Evolutionary conservation across 2,329 filamentous ascomycete genomes (phyloP).

Genomic region (Cephalotrichum gorgonifer): DNA sequence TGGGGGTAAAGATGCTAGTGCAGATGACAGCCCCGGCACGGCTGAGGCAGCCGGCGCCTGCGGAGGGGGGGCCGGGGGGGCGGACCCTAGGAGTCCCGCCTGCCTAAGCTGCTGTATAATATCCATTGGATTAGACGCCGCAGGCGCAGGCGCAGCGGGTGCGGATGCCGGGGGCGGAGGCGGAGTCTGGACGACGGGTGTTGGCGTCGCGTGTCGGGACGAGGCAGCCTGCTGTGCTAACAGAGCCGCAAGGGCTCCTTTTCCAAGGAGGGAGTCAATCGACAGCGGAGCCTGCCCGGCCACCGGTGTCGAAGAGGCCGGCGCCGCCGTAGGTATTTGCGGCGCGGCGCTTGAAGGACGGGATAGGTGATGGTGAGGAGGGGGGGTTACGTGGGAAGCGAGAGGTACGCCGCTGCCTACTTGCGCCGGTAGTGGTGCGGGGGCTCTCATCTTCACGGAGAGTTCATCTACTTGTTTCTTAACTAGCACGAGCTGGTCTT

Average conservation of each 20-base stretch:
- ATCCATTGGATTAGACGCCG: slow-evolving; percentile 39
- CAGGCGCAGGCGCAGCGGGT: slow-evolving; percentile 24
- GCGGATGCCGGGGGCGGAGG: slow-evolving; percentile 14
- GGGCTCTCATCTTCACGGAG: slow-evolving; percentile 50
- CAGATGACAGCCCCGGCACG: too few relatives aligned
- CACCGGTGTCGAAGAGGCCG: slow-evolving; percentile 18
- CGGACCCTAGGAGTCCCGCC: slow-evolving; percentile 51
- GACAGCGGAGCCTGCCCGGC: slow-evolving; percentile 22
- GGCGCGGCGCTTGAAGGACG: slow-evolving; percentile 11
- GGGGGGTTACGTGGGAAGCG: slow-evolving; percentile 3
- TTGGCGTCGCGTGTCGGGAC: slow-evolving; percentile 36
- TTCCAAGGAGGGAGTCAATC: slow-evolving; percentile 48
- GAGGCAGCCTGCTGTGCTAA: slow-evolving; percentile 43
- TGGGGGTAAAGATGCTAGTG: slow-evolving; percentile 15
- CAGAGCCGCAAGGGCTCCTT: slow-evolving; percentile 48
- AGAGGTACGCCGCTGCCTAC: slow-evolving; percentile 3
- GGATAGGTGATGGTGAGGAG: slow-evolving; percentile 9
- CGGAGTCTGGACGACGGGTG: slow-evolving; percentile 20
- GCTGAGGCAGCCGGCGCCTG: slow-evolving; percentile 20
- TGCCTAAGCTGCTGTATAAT: slow-evolving; percentile 58
- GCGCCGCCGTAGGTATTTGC: slow-evolving; percentile 19
- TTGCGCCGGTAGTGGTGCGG: slow-evolving; percentile 23
- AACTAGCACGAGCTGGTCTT: slow-evolving; percentile 74
- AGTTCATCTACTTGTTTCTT: slow-evolving; percentile 76
- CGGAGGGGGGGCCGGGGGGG: slow-evolving; percentile 26